Percentiles rank a stretch among this genome's conserved stretches.
Evolutionary conservation across 176 grass and related monocot species (phyloP).

Genomic region (Oryza glaberrima): DNA sequence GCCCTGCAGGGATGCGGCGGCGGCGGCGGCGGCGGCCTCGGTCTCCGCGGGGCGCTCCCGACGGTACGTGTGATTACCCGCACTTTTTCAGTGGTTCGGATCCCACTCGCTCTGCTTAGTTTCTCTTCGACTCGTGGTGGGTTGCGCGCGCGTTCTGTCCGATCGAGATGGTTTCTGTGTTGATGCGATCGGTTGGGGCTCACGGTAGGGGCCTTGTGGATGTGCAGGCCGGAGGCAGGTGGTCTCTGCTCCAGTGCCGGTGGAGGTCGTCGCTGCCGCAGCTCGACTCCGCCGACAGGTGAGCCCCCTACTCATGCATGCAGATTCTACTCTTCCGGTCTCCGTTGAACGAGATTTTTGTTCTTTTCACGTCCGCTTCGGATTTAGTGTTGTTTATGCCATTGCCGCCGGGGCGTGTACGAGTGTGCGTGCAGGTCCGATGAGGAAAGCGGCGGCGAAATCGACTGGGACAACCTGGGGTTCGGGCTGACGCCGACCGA

Average conservation of each 20-base stretch:
- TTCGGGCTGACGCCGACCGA: slow-evolving; percentile 77
- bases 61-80: slow-evolving; percentile 50
- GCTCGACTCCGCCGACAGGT: slow-evolving; percentile 45
- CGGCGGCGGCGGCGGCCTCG: neutral
- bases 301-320: neutral
- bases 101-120: neutral
- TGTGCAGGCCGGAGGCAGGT: slow-evolving; percentile 35
- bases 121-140: neutral
- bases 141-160: neutral
- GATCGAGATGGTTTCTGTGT: slow-evolving; percentile 12
- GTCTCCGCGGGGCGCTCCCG: neutral
- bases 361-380: no score
- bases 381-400: no score
- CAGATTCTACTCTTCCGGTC: neutral
- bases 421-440: slow-evolving; percentile 44
- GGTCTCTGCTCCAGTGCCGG: slow-evolving; percentile 24
- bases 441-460: slow-evolving; percentile 62
- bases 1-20: slow-evolving; percentile 3
- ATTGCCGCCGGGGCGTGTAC: neutral
- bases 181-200: slow-evolving; percentile 20
- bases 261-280: slow-evolving; percentile 54
- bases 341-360: neutral
- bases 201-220: neutral
- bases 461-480: slow-evolving; percentile 90
- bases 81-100: neutral